Base-by-base conservation (phyloP, 2,329 filamentous ascomycete species). In the Penicillium psychrosexuale region DNA sequence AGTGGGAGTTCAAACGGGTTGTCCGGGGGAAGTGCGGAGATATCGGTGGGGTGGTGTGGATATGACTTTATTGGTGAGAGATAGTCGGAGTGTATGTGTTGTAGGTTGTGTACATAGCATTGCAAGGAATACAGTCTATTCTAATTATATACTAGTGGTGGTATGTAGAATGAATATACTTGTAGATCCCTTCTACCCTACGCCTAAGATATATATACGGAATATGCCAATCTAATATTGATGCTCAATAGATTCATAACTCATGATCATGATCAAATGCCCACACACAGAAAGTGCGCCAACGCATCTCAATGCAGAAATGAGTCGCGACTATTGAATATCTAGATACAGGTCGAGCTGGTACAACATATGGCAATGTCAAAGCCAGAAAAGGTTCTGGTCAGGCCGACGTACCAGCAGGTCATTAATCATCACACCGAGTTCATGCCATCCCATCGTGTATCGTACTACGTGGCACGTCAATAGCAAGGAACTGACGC, bases 361-460 rank as follows among this genome's bases (percentile, higher is more conserved):
- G 19, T 50, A 50, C 38, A 34, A 50, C 19, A 50, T 28, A 40
- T 33, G 52, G 40, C 24, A 51, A 51, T 51, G 39, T 44, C 31
- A 49, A 54, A 51, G 47, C 52, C 52, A 55, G 52, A 53, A 19
- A 19, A 51, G 15, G 15, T 45, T 34, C 52, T 55, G 52, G 52
- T 45, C 40, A 55, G 47, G 55, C 49, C 47, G 49, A 53, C 51
- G 40, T 45, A 46, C 57, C 52, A 46, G 59, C 34, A 55, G 57
- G 61, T 64, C 62, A 62, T 64, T 56, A 62, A 56, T 64, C 61
- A 62, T 61, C 55, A 56, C 58, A 57, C 53, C 49, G 42, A 58
- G 53, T 52, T 56, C 58, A 37, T 51, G 58, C 58, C 59, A 62
- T 62, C 53, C 48, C 59, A 58, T 43, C 53, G 45, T 56, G 51